Evolutionary conservation across 2,329 filamentous ascomycete genomes (phyloP).

Genomic region (Nothophaeocryptopus gaeumannii): DNA sequence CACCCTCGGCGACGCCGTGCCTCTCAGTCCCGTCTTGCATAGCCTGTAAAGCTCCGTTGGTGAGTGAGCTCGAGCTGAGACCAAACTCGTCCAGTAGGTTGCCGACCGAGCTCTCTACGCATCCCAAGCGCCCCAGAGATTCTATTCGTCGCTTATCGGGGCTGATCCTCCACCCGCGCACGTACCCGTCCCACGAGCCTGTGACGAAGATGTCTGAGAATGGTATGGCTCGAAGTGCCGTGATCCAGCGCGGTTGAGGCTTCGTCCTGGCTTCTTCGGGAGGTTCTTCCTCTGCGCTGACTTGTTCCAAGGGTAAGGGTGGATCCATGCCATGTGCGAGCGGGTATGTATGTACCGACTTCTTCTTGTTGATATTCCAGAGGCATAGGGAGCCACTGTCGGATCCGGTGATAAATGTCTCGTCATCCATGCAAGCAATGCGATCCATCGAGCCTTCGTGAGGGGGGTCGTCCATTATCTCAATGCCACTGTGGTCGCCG

Average conservation of each 20-base stretch:
- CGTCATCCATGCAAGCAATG: slow-evolving; percentile 83
- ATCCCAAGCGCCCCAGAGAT: slow-evolving; percentile 59
- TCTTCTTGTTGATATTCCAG: slow-evolving; percentile 93
- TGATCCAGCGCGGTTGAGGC: slow-evolving; percentile 74
- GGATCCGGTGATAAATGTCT: slow-evolving; percentile 86
- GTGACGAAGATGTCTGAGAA: slow-evolving; percentile 88
- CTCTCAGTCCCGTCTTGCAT: slow-evolving; percentile 22
- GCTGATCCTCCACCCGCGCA: slow-evolving; percentile 80
- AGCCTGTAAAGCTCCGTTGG: slow-evolving; percentile 19
- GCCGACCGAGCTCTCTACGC: slow-evolving; percentile 22
- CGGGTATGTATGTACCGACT: slow-evolving; percentile 76
- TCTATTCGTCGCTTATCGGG: slow-evolving; percentile 80
- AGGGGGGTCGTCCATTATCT: slow-evolving; percentile 45
- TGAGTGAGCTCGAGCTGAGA: slow-evolving; percentile 16
- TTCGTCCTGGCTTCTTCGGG: slow-evolving; percentile 52
- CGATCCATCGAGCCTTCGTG: slow-evolving; percentile 86
- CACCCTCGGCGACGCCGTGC: slow-evolving; percentile 57
- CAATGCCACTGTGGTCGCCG: slow-evolving; percentile 36
- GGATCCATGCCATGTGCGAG: slow-evolving; percentile 83
- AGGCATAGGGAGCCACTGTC: slow-evolving; percentile 85
- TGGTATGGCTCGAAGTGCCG: slow-evolving; percentile 78
- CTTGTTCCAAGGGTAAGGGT: slow-evolving; percentile 62
- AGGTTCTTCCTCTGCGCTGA: slow-evolving; percentile 69
- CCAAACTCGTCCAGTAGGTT: slow-evolving; percentile 18
- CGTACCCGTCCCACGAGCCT: slow-evolving; percentile 89